These are phyloP conservation scores for Fusarium sp. DNA, from an alignment of 2,329 filamentous ascomycete genomes.

Conservation along the genomic window DNA sequence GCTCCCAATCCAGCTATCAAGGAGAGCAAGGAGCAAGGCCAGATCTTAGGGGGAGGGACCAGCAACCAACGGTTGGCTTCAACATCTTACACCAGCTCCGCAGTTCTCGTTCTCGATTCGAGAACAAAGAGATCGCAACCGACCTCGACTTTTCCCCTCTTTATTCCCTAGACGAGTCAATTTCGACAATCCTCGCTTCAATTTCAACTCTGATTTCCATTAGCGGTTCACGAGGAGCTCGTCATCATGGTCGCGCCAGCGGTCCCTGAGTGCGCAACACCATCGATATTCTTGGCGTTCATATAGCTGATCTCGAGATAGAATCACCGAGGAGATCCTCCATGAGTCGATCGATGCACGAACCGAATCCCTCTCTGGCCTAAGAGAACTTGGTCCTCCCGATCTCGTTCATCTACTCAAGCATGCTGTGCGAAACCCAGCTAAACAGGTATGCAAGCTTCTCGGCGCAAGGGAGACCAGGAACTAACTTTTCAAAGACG, in stretches of 20 bases:
- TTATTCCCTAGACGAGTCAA: not conserved
- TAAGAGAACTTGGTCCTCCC: conserved; percentile 93
- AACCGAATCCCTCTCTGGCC: conserved; percentile 83
- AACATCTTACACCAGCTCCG: conserved; percentile 33
- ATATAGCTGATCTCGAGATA: conserved; percentile 50
- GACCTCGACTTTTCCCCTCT: not conserved
- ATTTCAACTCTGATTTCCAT: not conserved
- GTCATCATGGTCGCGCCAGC: conserved; percentile 75
- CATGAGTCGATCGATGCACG: conserved; percentile 92
- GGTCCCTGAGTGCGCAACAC: conserved; percentile 71
- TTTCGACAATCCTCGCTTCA: not conserved
- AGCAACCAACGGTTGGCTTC: conserved; percentile 32
- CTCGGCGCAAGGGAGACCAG: conserved; percentile 19
- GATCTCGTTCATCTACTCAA: conserved; percentile 96
- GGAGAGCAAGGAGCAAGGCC: conserved; percentile 25
- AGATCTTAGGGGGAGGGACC: conserved; percentile 44
- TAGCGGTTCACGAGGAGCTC: conserved; percentile 28
- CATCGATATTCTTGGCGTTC: conserved; percentile 1
- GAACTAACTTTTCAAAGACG: conserved; percentile 60
- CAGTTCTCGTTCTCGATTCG: conserved; percentile 6
- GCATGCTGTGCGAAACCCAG: conserved; percentile 64
- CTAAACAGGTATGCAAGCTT: conserved; percentile 59
- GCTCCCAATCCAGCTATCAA: conserved; percentile 38
- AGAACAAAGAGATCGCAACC: conserved; percentile 19
- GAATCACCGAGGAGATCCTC: conserved; percentile 91